phyloP scores from a whole-genome alignment of 176 grass and related monocot genomes.

The Musa troglodytarum region DNA sequence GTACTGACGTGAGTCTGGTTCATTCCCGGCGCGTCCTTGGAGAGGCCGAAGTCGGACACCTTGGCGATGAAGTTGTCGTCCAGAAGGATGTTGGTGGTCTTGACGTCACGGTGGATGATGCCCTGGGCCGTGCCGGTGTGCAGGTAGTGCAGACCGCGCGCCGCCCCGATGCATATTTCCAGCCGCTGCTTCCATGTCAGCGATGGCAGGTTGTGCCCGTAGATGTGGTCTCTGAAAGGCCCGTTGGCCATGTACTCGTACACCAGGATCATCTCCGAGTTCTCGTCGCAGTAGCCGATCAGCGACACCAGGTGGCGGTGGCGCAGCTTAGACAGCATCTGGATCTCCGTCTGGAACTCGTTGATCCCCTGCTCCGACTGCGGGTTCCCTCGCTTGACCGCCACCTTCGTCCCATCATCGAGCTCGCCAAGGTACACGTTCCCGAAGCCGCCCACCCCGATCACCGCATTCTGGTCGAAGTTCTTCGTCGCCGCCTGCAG shows the following conservation, averaged over 20 bases:
- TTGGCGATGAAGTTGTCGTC: conserved; percentile 92
- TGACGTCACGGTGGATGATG: conserved; percentile 93
- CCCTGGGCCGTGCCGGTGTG: conserved; percentile 94
- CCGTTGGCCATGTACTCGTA: conserved; percentile 99
- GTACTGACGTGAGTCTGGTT: conserved; percentile 93
- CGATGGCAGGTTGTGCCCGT: conserved; percentile 38
- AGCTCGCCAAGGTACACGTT: conserved; percentile 88
- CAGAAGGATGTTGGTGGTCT: conserved; percentile 94
- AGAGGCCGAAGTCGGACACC: conserved; percentile 74
- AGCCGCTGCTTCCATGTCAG: conserved; percentile 87
- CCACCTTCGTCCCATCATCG: conserved; percentile 74
- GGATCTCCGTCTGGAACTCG: conserved; percentile 96
- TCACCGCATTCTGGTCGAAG: conserved; percentile 70
- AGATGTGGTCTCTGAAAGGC: conserved; percentile 79
- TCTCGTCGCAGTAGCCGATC: conserved; percentile 97
- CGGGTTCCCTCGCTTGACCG: conserved; percentile 81
- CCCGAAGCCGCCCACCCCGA: conserved; percentile 87
- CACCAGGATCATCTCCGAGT: conserved; percentile 89
- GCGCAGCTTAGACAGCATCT: conserved; percentile 94
- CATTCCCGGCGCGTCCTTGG: conserved; percentile 83
- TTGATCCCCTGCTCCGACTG: conserved; percentile 91
- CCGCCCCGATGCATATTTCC: conserved; percentile 97
- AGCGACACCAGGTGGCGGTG: conserved; percentile 90
- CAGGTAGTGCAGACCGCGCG: conserved; percentile 75
- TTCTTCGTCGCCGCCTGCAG: conserved; percentile 67